Evolutionary conservation across 2,329 filamentous ascomycete genomes (phyloP), one percentile per base, ranked within the genome.

Genomic region (Clathrospora elynae): DNA sequence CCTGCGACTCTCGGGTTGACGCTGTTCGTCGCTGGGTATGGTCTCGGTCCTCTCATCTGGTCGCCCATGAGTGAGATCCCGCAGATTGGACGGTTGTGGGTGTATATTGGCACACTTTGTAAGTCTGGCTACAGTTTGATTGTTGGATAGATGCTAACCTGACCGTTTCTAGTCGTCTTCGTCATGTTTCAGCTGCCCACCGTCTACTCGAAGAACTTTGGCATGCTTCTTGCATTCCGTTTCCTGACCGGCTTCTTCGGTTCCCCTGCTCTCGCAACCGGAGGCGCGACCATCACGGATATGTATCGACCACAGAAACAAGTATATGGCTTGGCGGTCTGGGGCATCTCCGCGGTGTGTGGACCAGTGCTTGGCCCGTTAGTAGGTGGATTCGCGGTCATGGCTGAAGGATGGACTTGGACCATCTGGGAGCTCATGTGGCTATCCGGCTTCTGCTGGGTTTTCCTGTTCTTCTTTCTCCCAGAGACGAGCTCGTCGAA

Each of bases 241-340:
- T 79, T 79, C 47, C 39, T 79, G 0, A 75, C 73, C 0, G 77
- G 76, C 1, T 75, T 79, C 42, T 67, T 77, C 46, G 74, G 75
- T 5, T 73, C 71, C 0, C 75, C 75, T 0, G 66, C 64, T 0
- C 66, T 78, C 1, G 75, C 75, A 0, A 77, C 73, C 1, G 75
- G 74, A 3, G 75, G 69, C 12, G 75, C 75, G 1, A 71, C 70
- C 0, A 71, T 77, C 17, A 69, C 61, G 0, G 75, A 78, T 45
- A 75, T 78, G 48, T 77, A 71, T 42, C 46, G 54, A 1, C 69
- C 71, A 0, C 50, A 55, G 14, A 68, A 71, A 19, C 65, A 70
- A 35, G 68, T 68, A 2, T 74, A 74, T 31, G 70, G 59, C 2
- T 60, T 75, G 7, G 61, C 61, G 1, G 52, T 74, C 5, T 75